Base-by-base conservation (phyloP, 192 early-diverging fungal species). In the Rhizophagus clarus region DNA sequence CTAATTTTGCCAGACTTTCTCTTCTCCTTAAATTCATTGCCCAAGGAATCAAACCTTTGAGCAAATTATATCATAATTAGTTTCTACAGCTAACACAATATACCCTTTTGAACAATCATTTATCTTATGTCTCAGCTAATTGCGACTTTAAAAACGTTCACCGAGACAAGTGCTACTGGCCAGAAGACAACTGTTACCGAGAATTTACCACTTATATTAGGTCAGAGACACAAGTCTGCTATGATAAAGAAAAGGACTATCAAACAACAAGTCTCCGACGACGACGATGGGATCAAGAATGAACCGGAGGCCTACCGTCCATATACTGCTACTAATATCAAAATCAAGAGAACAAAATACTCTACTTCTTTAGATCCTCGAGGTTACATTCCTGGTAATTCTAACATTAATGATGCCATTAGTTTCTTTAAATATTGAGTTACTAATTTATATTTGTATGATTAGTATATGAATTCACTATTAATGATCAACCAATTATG, bases 381-480 rank as follows among this genome's bases (percentile, higher is more conserved):
- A 68, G 88, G 89, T 26, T 90, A 89, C 77, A 90, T 90, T 79
- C 89, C 89, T 78, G 89, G 89, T 90, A 88, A 76, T 42, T 66
- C 32, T 67, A 22, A 31, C 66, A 49, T 70, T 32, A 47, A 8
- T 42, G 75, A 22, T 42, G 72, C 11, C 14, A 24, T 20, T 81
- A 62, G 49, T 76, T 61, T 45, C 6, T 14, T 73, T 20, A 12
- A 22, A 26, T 4, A 42, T 12, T 20, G 24, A 22, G 10, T 75
- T 34, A 29, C 66, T 74, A 67, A 29, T 75, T 3, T 64, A n/a
- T 32, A 17, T 37, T 32, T 61, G 17, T 42, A 29, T 45, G 42
- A 45, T 76, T n/a, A 89, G 88, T 91, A 0, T 91, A 87, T 77
- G 89, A 90, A 82, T 90, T 88, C 80, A 84, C 81, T 45, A 83